Evolutionary conservation across 768 basidiomycete genomes (phyloP), one percentile per base, ranked within the genome.

Genomic region (Tulasnella sp.): DNA sequence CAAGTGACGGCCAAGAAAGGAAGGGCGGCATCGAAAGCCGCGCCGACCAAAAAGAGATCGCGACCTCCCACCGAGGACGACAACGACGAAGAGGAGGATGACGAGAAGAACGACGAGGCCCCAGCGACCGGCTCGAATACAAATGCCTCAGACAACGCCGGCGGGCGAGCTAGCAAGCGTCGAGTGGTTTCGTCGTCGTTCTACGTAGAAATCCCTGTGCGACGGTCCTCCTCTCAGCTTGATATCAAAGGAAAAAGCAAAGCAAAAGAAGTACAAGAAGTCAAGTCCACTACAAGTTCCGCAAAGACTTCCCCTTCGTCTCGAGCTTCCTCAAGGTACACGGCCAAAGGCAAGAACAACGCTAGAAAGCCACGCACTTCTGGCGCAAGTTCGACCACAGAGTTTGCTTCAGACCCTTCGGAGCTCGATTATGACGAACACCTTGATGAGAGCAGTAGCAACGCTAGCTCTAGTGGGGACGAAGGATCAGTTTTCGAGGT

Each of bases 401-500:
- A 77, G 20, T 48, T 39, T 23, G 71, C 37, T 11, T 23, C 37
- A 15, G 71, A 46, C 16, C 5, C 39, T 18, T 75, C 74, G 44
- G 74, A 48, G 46, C 46, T 75, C 32, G 74, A 77, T 42, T 70
- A 40, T 40, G 77, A 77, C 70, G 77, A 77, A 39, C 32, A 70
- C 16, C 3, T 70, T 3, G 67, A 70, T 15, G 75, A 79, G 77
- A 79, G 35, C 40, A 39, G 35, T 51, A 70, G 55, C 37, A 70
- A 29, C 32, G 61, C 61, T 11, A 67, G 61, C 61, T 67, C 61
- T 29, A 48, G 67, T n/a, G 78, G 69, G 9, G 78, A 76, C n/a
- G 73, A 74, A 32, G 78, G 78, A 6, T 79, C 78, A 7, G 78
- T 75, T 16, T 79, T 79, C 35, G 74, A 79, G 73, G 77, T 40